Conservation (phyloP, 1,284 basidiomycete genomes). For the Ganoderma lucidum region DNA sequence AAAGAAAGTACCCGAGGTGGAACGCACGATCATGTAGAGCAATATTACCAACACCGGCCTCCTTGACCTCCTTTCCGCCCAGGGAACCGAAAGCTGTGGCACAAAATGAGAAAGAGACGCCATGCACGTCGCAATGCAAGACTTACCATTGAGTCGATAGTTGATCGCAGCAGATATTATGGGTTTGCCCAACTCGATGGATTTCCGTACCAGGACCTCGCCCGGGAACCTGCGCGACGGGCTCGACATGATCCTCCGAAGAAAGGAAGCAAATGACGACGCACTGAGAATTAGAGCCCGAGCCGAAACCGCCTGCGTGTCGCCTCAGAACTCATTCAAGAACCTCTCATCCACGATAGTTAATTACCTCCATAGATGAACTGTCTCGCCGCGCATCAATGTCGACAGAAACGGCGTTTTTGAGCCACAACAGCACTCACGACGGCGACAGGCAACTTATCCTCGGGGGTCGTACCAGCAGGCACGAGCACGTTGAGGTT, state of each 20-base stretch:
- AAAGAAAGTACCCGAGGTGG: neutral
- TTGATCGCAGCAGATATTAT: neutral
- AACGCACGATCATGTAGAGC: constrained; percentile 54
- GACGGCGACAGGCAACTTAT: no score
- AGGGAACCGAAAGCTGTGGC: constrained; percentile 1
- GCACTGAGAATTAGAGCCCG: neutral
- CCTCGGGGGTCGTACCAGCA: constrained; percentile 25
- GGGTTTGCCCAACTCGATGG: neutral
- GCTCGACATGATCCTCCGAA: neutral
- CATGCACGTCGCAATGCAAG: neutral
- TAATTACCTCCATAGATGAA: no score
- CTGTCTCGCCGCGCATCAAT: no score
- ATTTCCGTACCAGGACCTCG: constrained; percentile 2
- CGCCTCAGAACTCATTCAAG: no score
- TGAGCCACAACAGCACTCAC: no score
- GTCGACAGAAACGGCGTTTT: no score
- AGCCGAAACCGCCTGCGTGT: neutral
- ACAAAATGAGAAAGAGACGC: no score
- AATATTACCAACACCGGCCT: neutral
- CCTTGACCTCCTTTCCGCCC: neutral
- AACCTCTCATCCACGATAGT: no score
- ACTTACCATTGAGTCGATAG: neutral
- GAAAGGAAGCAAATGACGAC: neutral
- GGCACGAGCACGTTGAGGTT: constrained; percentile 53
- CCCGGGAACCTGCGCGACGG: neutral